Conservation (phyloP, 345 rosid species). For the Linum tenue region DNA sequence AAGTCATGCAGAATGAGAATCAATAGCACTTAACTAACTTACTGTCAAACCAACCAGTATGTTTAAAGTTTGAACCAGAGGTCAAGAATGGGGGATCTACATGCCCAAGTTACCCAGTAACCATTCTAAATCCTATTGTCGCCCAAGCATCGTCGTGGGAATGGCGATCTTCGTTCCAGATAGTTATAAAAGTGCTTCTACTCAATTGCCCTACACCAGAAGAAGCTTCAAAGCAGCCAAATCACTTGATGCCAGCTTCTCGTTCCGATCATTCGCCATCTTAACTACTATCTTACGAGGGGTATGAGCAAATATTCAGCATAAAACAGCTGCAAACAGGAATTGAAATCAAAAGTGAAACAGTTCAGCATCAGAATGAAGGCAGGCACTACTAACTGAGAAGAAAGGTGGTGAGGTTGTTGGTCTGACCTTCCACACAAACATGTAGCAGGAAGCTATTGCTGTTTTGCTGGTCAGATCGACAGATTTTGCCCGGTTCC, state of each 20-base stretch:
- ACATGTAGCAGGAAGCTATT: conserved; percentile 89
- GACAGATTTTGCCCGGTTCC: conserved; percentile 67
- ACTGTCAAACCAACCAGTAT: too few relatives aligned
- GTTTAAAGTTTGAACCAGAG: too few relatives aligned
- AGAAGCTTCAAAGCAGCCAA: background rate
- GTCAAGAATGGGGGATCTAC: too few relatives aligned
- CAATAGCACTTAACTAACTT: too few relatives aligned
- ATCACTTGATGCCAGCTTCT: background rate
- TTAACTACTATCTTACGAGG: conserved; percentile 38
- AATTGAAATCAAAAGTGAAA: conserved; percentile 3
- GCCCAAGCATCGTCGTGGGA: too few relatives aligned
- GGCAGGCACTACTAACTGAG: background rate
- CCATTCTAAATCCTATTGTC: too few relatives aligned
- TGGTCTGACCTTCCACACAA: conserved; percentile 78
- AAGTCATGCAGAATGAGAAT: too few relatives aligned
- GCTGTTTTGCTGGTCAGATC: conserved; percentile 67
- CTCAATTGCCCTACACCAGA: too few relatives aligned
- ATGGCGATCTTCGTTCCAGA: too few relatives aligned
- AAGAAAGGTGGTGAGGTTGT: background rate
- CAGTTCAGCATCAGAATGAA: background rate
- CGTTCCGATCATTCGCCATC: background rate
- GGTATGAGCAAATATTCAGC: conserved; percentile 90
- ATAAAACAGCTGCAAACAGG: conserved; percentile 64
- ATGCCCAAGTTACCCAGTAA: too few relatives aligned
- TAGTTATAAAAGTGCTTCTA: too few relatives aligned